These are phyloP conservation scores for Colletotrichum sp. DNA, from an alignment of 2,329 filamentous ascomycete species.

Conservation along the genomic window DNA sequence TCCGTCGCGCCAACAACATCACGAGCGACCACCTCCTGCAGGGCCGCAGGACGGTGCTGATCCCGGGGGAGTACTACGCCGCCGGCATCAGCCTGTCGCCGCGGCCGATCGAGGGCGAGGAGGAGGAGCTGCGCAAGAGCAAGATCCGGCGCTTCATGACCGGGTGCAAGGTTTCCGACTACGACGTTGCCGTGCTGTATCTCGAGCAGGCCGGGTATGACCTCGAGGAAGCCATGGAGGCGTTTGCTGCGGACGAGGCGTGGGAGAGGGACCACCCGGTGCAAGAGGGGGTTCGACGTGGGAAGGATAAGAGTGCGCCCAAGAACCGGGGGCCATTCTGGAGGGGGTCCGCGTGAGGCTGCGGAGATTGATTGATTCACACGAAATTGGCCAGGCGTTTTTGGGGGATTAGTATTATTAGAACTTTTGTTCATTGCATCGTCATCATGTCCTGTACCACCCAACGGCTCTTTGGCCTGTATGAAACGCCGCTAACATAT, in stretches of 20 bases:
- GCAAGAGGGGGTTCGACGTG: slow-evolving; percentile 33
- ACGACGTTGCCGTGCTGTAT: slow-evolving; percentile 77
- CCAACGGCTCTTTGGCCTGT: slow-evolving; percentile 14
- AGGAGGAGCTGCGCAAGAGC: slow-evolving; percentile 73
- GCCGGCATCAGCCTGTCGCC: slow-evolving; percentile 72
- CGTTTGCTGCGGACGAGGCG: slow-evolving; percentile 73
- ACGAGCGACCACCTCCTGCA: slow-evolving; percentile 74
- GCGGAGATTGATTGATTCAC: not conserved
- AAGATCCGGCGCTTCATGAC: slow-evolving; percentile 82
- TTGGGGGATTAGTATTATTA: slow-evolving; percentile 3
- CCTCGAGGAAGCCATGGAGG: slow-evolving; percentile 66
- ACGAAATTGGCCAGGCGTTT: not conserved
- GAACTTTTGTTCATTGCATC: slow-evolving; percentile 21
- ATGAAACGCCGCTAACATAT: slow-evolving; percentile 18
- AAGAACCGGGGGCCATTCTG: slow-evolving; percentile 33
- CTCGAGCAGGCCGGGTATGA: slow-evolving; percentile 74
- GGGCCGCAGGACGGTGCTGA: slow-evolving; percentile 72
- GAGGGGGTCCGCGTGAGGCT: slow-evolving; percentile 26
- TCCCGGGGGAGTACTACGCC: slow-evolving; percentile 74
- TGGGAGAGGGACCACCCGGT: slow-evolving; percentile 77
- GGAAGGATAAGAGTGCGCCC: slow-evolving; percentile 28
- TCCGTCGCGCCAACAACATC: slow-evolving; percentile 73
- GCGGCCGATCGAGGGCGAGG: slow-evolving; percentile 74
- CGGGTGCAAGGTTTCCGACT: slow-evolving; percentile 77
- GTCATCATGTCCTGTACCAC: slow-evolving; percentile 21